Evolutionary conservation across 768 basidiomycete genomes (phyloP), one percentile per base, ranked within the genome.

Genomic region (Mycena pura): DNA sequence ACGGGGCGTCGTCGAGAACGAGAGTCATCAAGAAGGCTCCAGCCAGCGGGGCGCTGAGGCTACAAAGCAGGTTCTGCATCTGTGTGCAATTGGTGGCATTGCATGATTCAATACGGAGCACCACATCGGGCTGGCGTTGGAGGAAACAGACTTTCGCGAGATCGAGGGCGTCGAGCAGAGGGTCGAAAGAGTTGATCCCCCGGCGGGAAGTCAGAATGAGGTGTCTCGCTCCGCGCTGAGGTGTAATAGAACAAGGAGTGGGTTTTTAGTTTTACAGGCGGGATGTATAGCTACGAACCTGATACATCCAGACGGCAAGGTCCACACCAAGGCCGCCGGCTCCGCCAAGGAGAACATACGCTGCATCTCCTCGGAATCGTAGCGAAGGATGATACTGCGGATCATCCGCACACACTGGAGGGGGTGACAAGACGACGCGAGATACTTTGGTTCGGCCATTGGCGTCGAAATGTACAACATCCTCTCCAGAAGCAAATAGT

Each of bases 251-350:
- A 15, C 38, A 32, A n/a, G 48, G 25, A 9, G 27, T 17, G 34
- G 34, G 25, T 25, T 21, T n/a, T 19, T 25, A 9, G 22, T 24
- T 27, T 8, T 27, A 8, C 13, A 17, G 24, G 39, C n/a, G 41
- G 36, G 21, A n/a, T 34, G 25, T 32, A n/a, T n/a, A n/a, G n/a
- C n/a, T n/a, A n/a, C n/a, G n/a, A n/a, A 61, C 60, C 60, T 61
- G 4, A 14, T 54, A 61, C 24, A 61, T 6, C 60, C 60, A 61
- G 36, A 61, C 52, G 8, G 60, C 60, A 40, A 61, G 60, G 27
- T 61, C 60, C 15, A 61, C 32, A 15, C 60, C 60, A 27, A 61
- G 41, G 5, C 52, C 39, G 13, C 60, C 52, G 27, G 55, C 48
- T 4, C 60, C 60, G 15, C 52, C 60, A 8, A 60, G 44, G 11